These are phyloP conservation scores for Metarhizium guizhouense DNA, from an alignment of 2,329 filamentous ascomycete genomes.

Conservation along the genomic window DNA sequence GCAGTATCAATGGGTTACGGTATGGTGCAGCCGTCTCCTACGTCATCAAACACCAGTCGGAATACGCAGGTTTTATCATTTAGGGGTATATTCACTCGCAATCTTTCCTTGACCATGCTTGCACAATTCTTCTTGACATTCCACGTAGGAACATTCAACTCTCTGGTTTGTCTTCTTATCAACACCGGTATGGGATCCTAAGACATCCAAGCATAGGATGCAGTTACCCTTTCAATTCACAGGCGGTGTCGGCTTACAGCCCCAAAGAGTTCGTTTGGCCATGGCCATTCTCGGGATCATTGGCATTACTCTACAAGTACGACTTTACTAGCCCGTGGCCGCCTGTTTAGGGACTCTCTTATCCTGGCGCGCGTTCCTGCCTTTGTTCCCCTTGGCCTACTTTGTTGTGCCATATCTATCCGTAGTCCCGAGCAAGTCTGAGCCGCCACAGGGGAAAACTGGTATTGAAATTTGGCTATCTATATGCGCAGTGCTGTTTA, in stretches of 20 bases:
- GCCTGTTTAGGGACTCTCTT: conserved; percentile 56
- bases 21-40: background rate
- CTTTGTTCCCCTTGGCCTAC: conserved; percentile 64
- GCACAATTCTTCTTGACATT: conserved; percentile 63
- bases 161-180: conserved; percentile 73
- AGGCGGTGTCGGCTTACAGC: conserved; percentile 69
- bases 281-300: conserved; percentile 69
- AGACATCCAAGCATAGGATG: conserved; percentile 19
- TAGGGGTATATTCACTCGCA: conserved; percentile 44
- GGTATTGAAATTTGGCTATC: conserved; percentile 54
- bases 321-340: conserved; percentile 62
- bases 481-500: conserved; percentile 50
- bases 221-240: conserved; percentile 54
- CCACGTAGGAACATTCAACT: conserved; percentile 68
- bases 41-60: conserved; percentile 16
- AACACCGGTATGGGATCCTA: conserved; percentile 50
- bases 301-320: conserved; percentile 53
- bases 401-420: conserved; percentile 61
- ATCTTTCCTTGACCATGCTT: conserved; percentile 46
- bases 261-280: conserved; percentile 61
- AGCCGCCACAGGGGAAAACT: conserved; percentile 38
- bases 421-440: conserved; percentile 48
- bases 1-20: conserved; percentile 10
- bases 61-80: conserved; percentile 43
- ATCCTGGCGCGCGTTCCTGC: conserved; percentile 59